Evolutionary conservation across 1,284 basidiomycete species (phyloP).

Genomic region (Ustilago xerochloae): DNA sequence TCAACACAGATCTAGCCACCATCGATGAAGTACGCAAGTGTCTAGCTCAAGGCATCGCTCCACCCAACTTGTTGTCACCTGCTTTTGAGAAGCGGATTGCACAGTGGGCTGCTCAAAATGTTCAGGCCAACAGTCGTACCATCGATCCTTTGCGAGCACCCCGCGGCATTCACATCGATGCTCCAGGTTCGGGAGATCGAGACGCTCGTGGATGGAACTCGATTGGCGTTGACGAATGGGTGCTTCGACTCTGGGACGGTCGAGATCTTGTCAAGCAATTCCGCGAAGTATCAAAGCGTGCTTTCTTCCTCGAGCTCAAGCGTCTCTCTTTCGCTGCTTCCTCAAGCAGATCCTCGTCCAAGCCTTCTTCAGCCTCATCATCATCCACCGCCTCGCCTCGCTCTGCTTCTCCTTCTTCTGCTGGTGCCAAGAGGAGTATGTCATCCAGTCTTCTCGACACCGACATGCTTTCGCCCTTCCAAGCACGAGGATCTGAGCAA

Average conservation of each 20-base stretch:
- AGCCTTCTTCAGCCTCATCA: slow-evolving; percentile 14
- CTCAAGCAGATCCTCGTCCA: slow-evolving; percentile 13
- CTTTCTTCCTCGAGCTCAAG: slow-evolving; percentile 52
- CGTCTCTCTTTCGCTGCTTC: slow-evolving; percentile 27
- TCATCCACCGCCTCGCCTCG: slow-evolving; percentile 18
- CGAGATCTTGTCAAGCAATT: slow-evolving; percentile 49
- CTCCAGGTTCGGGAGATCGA: slow-evolving; percentile 45
- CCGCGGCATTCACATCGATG: slow-evolving; percentile 47
- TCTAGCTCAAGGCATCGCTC: slow-evolving; percentile 35
- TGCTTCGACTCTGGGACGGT: slow-evolving; percentile 50
- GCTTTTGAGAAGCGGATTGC: slow-evolving; percentile 47
- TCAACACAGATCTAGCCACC: slow-evolving; percentile 41
- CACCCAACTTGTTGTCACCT: slow-evolving; percentile 39
- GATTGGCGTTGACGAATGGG: slow-evolving; percentile 55
- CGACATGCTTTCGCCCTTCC: slow-evolving; percentile 42
- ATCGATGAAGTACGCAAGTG: slow-evolving; percentile 39
- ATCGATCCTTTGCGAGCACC: slow-evolving; percentile 42
- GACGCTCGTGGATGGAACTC: slow-evolving; percentile 40
- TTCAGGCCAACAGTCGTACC: slow-evolving; percentile 46
- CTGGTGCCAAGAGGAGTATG: background rate
- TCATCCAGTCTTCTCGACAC: slow-evolving; percentile 20
- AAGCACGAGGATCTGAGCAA: slow-evolving; percentile 18
- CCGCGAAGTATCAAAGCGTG: slow-evolving; percentile 39
- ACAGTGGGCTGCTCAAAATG: slow-evolving; percentile 49
- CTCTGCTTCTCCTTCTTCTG: slow-evolving; percentile 3